phyloP scores from a whole-genome alignment of 129 eudicot species.

The Rutidosis leptorrhynchoides region DNA sequence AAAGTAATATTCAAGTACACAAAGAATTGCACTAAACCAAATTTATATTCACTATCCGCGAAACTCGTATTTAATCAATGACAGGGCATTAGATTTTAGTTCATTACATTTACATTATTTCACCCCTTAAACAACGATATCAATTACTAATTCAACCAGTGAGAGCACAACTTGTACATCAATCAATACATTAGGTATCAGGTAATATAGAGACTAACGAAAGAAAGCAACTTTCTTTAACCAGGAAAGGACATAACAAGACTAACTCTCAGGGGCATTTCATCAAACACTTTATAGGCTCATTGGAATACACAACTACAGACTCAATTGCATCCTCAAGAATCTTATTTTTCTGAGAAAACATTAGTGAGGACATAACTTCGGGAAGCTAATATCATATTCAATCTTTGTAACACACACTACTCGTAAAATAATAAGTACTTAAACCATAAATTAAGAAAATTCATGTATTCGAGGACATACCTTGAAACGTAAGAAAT shows the following conservation, averaged over 20 bases:
- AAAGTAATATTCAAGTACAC: neutral
- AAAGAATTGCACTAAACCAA: conserved; percentile 3
- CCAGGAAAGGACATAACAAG: conserved; percentile 6
- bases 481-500: conserved; percentile 21
- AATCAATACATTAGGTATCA: neutral
- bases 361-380: neutral
- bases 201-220: neutral
- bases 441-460: neutral
- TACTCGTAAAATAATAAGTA: neutral
- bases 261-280: conserved; percentile 15
- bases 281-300: conserved; percentile 22
- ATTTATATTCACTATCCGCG: neutral
- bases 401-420: conserved; percentile 1
- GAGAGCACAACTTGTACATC: neutral
- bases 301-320: conserved; percentile 1
- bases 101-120: neutral
- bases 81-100: neutral
- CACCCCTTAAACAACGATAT: neutral
- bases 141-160: neutral
- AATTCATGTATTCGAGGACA: neutral
- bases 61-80: neutral
- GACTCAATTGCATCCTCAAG: neutral
- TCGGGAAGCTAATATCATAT: neutral
- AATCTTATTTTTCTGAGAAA: neutral
- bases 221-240: conserved; percentile 4